Conservation (phyloP, 106 monocot genomes). For the Dactylorhiza incarnata region DNA sequence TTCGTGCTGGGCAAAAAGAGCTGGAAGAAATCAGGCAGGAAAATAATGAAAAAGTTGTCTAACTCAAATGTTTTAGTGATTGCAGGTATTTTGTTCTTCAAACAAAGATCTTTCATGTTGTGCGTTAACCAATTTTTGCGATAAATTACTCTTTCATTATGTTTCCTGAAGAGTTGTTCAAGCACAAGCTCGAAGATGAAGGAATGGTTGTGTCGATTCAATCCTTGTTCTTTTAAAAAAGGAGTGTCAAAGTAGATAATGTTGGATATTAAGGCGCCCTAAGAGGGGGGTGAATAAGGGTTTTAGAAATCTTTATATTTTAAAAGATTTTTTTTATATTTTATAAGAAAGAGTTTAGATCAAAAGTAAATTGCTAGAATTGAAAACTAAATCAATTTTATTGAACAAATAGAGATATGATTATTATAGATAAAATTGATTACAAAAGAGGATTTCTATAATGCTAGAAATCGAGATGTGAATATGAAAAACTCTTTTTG, state of each 20-base stretch:
- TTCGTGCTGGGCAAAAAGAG: slow-evolving; percentile 41
- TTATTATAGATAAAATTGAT: too few species aligned
- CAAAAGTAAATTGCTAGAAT: too few species aligned
- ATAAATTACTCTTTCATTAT: background rate
- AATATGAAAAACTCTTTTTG: too few species aligned
- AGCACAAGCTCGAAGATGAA: background rate
- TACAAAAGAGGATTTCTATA: too few species aligned
- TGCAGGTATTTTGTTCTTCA: background rate
- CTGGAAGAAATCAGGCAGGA: slow-evolving; percentile 34
- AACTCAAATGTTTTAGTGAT: slow-evolving; percentile 10
- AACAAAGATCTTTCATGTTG: background rate
- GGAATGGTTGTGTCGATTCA: background rate
- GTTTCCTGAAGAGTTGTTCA: background rate
- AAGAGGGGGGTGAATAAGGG: too few species aligned
- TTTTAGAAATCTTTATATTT: too few species aligned
- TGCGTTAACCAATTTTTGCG: background rate
- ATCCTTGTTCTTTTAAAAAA: background rate
- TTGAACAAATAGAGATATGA: too few species aligned
- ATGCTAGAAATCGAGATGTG: too few species aligned
- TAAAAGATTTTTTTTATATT: too few species aligned
- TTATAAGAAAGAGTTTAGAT: too few species aligned
- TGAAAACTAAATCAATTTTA: too few species aligned
- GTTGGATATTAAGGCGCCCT: too few species aligned
- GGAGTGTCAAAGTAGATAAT: background rate
- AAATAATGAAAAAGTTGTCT: slow-evolving; percentile 20